phyloP scores from a whole-genome alignment of 345 rosid species.

The Acer negundo region DNA sequence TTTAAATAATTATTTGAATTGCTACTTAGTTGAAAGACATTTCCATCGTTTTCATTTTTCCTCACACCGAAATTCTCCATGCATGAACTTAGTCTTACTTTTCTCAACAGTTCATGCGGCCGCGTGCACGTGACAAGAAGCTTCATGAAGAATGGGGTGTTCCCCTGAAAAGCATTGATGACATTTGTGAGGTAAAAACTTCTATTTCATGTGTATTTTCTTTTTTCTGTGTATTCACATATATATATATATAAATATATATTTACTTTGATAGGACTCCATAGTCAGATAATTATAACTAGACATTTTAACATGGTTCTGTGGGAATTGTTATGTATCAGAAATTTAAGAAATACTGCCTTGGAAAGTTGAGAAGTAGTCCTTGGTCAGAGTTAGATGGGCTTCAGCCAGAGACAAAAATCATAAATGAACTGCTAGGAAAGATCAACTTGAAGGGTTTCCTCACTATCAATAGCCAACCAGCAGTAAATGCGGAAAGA shows the following conservation, averaged over 20 bases:
- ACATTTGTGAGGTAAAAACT: conserved; percentile 69
- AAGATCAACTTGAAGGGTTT: conserved; percentile 84
- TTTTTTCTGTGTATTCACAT: neutral
- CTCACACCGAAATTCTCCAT: neutral
- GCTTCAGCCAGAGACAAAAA: conserved; percentile 91
- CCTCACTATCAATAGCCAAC: conserved; percentile 96
- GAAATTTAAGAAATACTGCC: conserved; percentile 82
- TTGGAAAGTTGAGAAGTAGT: conserved; percentile 78
- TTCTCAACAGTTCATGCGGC: conserved; percentile 67
- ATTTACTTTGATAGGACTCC: neutral
- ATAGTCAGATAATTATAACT: conserved; percentile 3
- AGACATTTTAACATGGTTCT: conserved; percentile 18
- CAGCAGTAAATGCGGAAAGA: conserved; percentile 83
- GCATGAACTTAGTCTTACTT: conserved; percentile 18
- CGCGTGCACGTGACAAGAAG: conserved; percentile 86
- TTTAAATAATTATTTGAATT: neutral
- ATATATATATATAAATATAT: too few relatives aligned
- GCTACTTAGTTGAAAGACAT: conserved; percentile 1
- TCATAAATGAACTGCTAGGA: conserved; percentile 82
- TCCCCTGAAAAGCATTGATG: conserved; percentile 68
- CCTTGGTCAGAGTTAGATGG: conserved; percentile 98
- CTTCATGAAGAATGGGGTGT: conserved; percentile 86
- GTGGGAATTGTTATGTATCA: conserved; percentile 37
- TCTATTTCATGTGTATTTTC: conserved; percentile 8
- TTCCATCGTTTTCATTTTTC: neutral